phyloP scores from a whole-genome alignment of 768 basidiomycete genomes.

The Suillus placidus region DNA sequence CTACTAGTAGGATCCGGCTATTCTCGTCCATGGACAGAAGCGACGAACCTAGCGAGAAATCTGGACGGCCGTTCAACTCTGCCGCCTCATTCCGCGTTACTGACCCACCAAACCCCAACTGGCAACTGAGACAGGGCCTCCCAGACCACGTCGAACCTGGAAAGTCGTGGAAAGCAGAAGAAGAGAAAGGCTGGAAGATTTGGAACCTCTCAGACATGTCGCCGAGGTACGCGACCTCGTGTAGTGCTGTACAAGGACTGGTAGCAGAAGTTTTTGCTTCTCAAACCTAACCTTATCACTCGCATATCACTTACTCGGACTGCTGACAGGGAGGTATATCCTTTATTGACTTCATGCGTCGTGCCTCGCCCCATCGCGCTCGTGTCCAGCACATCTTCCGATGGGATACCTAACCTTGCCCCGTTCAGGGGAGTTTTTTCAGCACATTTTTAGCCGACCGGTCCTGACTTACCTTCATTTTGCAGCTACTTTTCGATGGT shows the following conservation, averaged over 20 bases:
- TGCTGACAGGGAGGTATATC: slow-evolving; percentile 42
- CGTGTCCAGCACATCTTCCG: slow-evolving; percentile 57
- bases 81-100: slow-evolving; percentile 37
- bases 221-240: slow-evolving; percentile 29
- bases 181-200: slow-evolving; percentile 40
- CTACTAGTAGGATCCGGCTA: slow-evolving; percentile 1
- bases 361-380: slow-evolving; percentile 71
- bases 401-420: slow-evolving; percentile 61
- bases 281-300: slow-evolving; percentile 21
- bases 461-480: slow-evolving; percentile 10
- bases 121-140: slow-evolving; percentile 47
- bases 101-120: slow-evolving; percentile 42
- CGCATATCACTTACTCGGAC: slow-evolving; percentile 27
- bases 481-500: slow-evolving; percentile 67
- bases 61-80: slow-evolving; percentile 25
- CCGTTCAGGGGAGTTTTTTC: slow-evolving; percentile 56
- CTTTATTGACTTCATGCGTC: slow-evolving; percentile 58
- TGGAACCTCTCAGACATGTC: slow-evolving; percentile 42
- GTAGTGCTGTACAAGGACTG: slow-evolving; percentile 10
- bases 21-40: slow-evolving; percentile 9
- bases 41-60: slow-evolving; percentile 8
- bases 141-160: slow-evolving; percentile 19
- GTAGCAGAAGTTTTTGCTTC: neutral
- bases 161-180: slow-evolving; percentile 35
- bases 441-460: slow-evolving; percentile 5